Conservation (phyloP, 2,329 filamentous ascomycete species). For the Apiospora pterosperma region DNA sequence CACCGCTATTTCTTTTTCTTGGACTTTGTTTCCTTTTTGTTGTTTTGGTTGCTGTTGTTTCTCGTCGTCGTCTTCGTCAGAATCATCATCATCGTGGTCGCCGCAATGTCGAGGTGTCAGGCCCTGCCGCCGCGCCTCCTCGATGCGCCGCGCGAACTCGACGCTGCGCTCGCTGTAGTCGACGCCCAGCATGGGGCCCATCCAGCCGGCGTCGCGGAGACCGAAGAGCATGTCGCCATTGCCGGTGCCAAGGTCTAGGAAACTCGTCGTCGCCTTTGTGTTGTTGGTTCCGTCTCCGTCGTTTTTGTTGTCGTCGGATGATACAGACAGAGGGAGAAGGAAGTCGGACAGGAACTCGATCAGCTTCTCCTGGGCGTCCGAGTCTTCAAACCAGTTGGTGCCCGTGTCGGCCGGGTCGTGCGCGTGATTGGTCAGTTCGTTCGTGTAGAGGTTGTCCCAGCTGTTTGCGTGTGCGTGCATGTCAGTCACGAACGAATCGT, state of each 20-base stretch:
- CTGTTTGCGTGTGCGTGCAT: slow-evolving; percentile 36
- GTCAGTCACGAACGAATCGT: neutral
- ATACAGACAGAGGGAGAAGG: slow-evolving; percentile 9
- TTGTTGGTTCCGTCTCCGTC: neutral
- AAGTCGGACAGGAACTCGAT: slow-evolving; percentile 59
- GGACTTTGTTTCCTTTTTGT: slow-evolving; percentile 6
- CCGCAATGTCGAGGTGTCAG: slow-evolving; percentile 7
- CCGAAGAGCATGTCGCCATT: slow-evolving; percentile 90
- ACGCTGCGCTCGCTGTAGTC: slow-evolving; percentile 82
- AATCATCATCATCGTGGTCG: slow-evolving; percentile 1
- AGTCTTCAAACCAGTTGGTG: slow-evolving; percentile 95
- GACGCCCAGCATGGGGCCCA: slow-evolving; percentile 73
- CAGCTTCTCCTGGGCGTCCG: slow-evolving; percentile 79
- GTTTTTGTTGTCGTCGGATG: slow-evolving; percentile 12
- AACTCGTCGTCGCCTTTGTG: slow-evolving; percentile 33
- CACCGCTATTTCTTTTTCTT: neutral
- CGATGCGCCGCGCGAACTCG: slow-evolving; percentile 66
- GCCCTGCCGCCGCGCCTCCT: slow-evolving; percentile 27
- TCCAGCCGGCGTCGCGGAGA: slow-evolving; percentile 64
- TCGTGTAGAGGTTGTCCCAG: slow-evolving; percentile 73
- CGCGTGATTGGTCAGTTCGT: slow-evolving; percentile 68
- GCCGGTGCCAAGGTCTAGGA: slow-evolving; percentile 88
- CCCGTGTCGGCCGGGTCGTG: slow-evolving; percentile 75
- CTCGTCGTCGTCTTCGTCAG: slow-evolving; percentile 18
- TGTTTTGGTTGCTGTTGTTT: slow-evolving; percentile 4